Percentiles rank a stretch among this genome's conserved stretches.
phyloP scores from a whole-genome alignment of 257 asterid species.

The Solanum medicagineum region DNA sequence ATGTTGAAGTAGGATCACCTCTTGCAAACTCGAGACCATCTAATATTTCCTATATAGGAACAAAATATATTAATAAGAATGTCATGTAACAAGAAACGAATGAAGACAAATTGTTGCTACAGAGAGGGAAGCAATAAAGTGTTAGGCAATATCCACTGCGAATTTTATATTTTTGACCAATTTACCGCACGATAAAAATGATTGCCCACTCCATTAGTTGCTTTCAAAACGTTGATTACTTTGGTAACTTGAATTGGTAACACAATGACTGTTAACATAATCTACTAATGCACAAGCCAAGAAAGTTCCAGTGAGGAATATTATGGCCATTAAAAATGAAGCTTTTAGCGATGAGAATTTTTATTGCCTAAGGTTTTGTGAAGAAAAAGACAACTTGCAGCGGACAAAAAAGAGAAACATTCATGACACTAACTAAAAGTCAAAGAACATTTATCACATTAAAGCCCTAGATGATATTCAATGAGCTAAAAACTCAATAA shows the following conservation, averaged over 20 bases:
- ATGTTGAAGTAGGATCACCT: constrained; percentile 61
- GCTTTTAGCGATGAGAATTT: neutral
- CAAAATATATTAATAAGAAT: neutral
- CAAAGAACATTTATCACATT: neutral
- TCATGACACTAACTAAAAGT: neutral
- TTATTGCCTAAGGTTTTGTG: neutral
- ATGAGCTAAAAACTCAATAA: neutral
- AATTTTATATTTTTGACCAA: neutral
- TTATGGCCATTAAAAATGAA: neutral
- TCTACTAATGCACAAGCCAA: neutral
- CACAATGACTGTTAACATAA: neutral
- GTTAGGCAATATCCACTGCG: neutral
- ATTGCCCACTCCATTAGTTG: neutral
- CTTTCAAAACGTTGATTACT: neutral
- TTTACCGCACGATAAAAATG: neutral
- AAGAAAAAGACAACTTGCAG: neutral
- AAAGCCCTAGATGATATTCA: neutral
- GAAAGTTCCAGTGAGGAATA: neutral
- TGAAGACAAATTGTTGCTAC: neutral
- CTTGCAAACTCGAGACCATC: constrained; percentile 90
- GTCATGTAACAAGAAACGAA: neutral
- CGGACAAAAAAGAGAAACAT: neutral
- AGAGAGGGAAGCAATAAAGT: neutral
- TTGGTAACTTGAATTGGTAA: neutral
- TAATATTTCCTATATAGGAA: constrained; percentile 50